Percentiles rank a stretch among this genome's conserved stretches.
Conservation (phyloP, 2,329 filamentous ascomycete species). For the Sporothrix phasma region DNA sequence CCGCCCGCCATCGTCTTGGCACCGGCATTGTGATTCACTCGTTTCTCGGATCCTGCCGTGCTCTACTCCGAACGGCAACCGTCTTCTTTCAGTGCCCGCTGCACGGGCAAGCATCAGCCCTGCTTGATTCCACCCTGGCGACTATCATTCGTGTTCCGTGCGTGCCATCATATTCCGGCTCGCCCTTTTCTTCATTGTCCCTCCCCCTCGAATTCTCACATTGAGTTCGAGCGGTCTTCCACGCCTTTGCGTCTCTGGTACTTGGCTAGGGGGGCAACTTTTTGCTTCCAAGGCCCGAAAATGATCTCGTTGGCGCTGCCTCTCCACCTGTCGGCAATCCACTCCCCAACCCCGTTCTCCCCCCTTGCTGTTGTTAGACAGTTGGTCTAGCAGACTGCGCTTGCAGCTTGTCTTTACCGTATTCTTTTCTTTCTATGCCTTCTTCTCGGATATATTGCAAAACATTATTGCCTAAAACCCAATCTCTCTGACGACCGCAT, state of each 20-base stretch:
- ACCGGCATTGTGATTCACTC: neutral
- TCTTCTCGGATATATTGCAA: neutral
- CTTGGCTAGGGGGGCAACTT: neutral
- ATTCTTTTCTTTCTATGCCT: neutral
- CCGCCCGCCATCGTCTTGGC: conserved; percentile 1
- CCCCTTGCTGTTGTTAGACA: neutral
- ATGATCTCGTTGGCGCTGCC: neutral
- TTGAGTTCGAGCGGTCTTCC: neutral
- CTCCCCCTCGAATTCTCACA: neutral
- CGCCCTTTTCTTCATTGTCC: no score
- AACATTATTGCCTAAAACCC: neutral
- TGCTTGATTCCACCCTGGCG: neutral
- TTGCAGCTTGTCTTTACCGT: neutral
- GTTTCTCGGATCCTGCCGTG: neutral
- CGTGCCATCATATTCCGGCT: no score
- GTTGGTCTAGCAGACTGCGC: neutral
- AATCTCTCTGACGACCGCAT: neutral
- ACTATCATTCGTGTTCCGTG: no score
- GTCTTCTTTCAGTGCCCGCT: neutral
- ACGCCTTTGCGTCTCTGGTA: neutral
- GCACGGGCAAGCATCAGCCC: conserved; percentile 6
- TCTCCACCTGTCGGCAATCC: conserved; percentile 10
- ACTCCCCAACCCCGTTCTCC: neutral
- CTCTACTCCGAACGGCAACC: neutral
- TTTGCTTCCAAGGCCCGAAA: neutral